phyloP scores from a whole-genome alignment of 148 eudicot genomes.

The Camellia japonica region DNA sequence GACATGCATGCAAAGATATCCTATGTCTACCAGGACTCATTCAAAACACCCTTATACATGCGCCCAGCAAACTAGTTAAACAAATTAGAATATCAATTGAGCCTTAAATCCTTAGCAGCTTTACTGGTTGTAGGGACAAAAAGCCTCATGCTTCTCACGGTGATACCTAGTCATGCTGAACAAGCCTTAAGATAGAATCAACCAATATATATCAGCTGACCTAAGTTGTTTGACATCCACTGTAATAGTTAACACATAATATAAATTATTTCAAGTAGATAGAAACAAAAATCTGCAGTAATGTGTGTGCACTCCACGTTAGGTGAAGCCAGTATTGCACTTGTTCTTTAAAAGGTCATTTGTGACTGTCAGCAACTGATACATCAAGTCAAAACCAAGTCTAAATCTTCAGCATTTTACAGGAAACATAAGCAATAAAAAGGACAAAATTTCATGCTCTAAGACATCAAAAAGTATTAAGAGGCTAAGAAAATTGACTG shows the following conservation, averaged over 20 bases:
- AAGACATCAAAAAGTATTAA: slow-evolving; percentile 1
- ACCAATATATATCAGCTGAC: neutral
- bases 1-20: neutral
- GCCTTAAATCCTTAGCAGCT: neutral
- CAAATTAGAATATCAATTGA: neutral
- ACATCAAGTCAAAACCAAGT: neutral
- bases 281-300: neutral
- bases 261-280: neutral
- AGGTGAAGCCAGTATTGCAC: neutral
- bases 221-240: neutral
- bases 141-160: neutral
- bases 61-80: neutral
- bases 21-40: neutral
- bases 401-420: neutral
- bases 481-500: neutral
- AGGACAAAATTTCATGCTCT: neutral
- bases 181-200: neutral
- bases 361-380: neutral
- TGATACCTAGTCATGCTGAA: neutral
- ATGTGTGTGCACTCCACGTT: neutral
- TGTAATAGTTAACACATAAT: neutral
- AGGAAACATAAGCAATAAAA: slow-evolving; percentile 9
- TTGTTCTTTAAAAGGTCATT: neutral
- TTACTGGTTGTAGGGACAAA: neutral
- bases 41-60: neutral